Evolutionary conservation across 306 rosid species (phyloP).

Genomic region (Cucumis hystrix): DNA sequence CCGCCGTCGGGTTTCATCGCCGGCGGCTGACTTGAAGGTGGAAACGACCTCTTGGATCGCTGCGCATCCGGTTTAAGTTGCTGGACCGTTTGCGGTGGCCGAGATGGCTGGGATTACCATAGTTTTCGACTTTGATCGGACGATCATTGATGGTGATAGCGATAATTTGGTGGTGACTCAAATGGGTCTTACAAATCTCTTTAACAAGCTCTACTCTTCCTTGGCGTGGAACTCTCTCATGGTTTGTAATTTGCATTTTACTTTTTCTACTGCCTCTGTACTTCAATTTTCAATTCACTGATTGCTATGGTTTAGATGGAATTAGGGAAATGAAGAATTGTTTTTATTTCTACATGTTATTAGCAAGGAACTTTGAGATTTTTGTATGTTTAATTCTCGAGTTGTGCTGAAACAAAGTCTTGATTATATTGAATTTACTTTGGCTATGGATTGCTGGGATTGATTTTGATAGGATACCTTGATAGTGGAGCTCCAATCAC

Average conservation of each 20-base stretch:
- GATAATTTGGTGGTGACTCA: constrained; percentile 51
- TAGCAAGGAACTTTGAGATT: not conserved
- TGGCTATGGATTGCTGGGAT: not conserved
- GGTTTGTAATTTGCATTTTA: constrained; percentile 18
- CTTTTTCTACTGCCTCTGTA: not conserved
- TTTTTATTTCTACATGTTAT: not conserved
- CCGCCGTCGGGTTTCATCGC: not conserved
- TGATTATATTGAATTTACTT: not conserved
- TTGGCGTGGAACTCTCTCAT: constrained; percentile 68
- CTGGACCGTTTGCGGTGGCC: constrained; percentile 3
- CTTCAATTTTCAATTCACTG: not conserved
- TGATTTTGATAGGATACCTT: constrained; percentile 31
- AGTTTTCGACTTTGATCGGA: constrained; percentile 63
- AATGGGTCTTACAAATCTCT: constrained; percentile 45
- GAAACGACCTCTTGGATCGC: not conserved
- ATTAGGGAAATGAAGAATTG: not conserved
- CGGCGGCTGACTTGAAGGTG: not conserved
- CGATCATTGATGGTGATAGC: constrained; percentile 73
- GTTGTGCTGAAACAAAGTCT: not conserved
- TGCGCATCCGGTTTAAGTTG: not conserved
- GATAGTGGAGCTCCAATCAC: constrained; percentile 55
- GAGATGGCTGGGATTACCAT: constrained; percentile 33
- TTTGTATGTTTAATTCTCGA: not conserved
- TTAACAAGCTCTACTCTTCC: constrained; percentile 42
- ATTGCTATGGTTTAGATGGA: not conserved